Conservation (phyloP, 202 grass and related monocot genomes). For the Carex arenaria region DNA sequence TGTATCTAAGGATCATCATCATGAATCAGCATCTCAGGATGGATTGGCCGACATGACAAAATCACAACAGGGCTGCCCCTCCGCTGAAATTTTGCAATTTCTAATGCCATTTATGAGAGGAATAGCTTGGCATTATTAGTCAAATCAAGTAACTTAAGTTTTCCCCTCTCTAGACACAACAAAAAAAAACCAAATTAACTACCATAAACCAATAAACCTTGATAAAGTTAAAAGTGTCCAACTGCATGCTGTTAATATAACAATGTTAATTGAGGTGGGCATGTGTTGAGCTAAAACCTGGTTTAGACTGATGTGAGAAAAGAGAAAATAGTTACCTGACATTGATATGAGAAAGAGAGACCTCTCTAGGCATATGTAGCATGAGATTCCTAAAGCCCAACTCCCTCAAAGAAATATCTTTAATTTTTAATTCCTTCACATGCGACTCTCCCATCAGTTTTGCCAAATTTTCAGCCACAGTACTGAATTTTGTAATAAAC, state of each 20-base stretch:
- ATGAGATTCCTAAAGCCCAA: conserved; percentile 62
- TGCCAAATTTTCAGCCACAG: conserved; percentile 49
- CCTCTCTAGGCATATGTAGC: conserved; percentile 43
- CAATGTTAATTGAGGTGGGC: not conserved
- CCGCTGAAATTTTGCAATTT: conserved; percentile 14
- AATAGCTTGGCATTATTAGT: not conserved
- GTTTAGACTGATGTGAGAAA: not conserved
- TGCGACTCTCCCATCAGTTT: conserved; percentile 54
- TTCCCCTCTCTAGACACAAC: not conserved
- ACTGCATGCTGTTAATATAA: not conserved
- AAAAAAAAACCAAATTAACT: not conserved
- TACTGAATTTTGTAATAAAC: conserved; percentile 33
- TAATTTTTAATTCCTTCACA: conserved; percentile 64
- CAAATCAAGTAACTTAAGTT: conserved; percentile 12
- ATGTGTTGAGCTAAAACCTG: not conserved
- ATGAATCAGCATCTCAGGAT: not conserved
- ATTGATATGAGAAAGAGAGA: conserved; percentile 58
- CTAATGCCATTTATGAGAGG: not conserved
- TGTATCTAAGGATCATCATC: conserved; percentile 18
- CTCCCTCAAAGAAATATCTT: conserved; percentile 64
- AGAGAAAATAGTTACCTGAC: conserved; percentile 51
- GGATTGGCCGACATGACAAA: not conserved
- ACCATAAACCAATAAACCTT: not conserved
- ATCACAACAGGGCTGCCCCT: conserved; percentile 5
- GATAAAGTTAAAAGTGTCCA: not conserved